Evolutionary conservation across 495 filamentous ascomycete genomes (phyloP).

Genomic region (Lentithecium fluviatile): DNA sequence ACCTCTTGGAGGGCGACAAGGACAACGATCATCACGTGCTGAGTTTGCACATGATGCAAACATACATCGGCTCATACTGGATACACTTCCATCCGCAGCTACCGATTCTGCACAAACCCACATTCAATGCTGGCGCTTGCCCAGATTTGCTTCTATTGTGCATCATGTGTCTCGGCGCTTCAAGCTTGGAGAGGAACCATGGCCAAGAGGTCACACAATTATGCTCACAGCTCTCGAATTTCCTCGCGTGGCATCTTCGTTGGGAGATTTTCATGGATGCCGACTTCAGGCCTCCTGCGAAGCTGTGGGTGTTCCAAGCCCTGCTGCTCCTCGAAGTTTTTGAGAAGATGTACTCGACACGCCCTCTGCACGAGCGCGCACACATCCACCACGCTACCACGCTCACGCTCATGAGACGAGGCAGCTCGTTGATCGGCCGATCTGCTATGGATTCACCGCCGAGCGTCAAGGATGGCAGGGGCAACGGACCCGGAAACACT

Average conservation of each 20-base stretch:
- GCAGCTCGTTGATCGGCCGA: conserved; percentile 86
- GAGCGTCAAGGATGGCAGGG: conserved; percentile 65
- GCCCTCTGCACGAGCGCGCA: conserved; percentile 87
- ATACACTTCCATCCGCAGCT: conserved; percentile 91
- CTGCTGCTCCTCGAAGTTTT: conserved; percentile 86
- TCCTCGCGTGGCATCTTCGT: conserved; percentile 85
- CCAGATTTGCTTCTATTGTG: conserved; percentile 82
- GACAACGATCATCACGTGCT: conserved; percentile 73
- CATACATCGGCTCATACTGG: conserved; percentile 93
- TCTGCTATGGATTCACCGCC: conserved; percentile 85
- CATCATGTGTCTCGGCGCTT: conserved; percentile 92
- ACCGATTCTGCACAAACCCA: conserved; percentile 91
- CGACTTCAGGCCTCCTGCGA: conserved; percentile 90
- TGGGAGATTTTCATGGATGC: conserved; percentile 91
- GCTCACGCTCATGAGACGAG: conserved; percentile 90
- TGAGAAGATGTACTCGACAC: conserved; percentile 94
- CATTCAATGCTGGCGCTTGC: conserved; percentile 83
- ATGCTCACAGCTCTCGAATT: conserved; percentile 76
- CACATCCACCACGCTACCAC: conserved; percentile 98
- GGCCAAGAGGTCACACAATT: conserved; percentile 68
- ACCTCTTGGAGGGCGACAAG: conserved; percentile 73
- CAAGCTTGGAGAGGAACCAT: conserved; percentile 79
- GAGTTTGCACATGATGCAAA: conserved; percentile 91
- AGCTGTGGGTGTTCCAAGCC: conserved; percentile 97
- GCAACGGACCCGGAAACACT: conserved; percentile 49